These are phyloP conservation scores for Tolypocladium guangdongense DNA, from an alignment of 2,329 filamentous ascomycete genomes.

Conservation along the genomic window DNA sequence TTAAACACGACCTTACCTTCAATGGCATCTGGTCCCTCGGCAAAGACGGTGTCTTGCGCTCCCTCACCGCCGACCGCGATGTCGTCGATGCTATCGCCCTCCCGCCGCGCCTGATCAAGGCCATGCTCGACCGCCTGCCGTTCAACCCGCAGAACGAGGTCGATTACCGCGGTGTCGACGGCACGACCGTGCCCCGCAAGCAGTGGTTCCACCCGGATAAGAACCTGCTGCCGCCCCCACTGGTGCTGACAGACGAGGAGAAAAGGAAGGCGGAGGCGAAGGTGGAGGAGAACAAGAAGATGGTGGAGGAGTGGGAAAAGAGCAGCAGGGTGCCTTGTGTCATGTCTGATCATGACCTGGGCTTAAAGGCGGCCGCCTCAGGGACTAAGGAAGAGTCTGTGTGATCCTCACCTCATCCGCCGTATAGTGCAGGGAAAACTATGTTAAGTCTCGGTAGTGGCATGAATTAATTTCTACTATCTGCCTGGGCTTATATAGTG, in stretches of 20 bases:
- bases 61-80: constrained; percentile 7
- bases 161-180: constrained; percentile 6
- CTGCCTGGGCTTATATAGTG: too few relatives aligned
- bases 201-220: constrained; percentile 3
- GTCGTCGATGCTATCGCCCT: constrained; percentile 7
- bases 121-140: constrained; percentile 6
- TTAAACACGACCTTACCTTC: not conserved
- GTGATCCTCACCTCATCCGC: too few relatives aligned
- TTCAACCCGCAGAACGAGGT: constrained; percentile 2
- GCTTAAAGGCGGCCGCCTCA: not conserved
- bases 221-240: not conserved
- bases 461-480: too few relatives aligned
- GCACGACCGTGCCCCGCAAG: constrained; percentile 1
- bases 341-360: not conserved
- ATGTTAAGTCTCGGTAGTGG: too few relatives aligned
- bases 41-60: constrained; percentile 9
- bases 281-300: not conserved
- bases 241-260: not conserved
- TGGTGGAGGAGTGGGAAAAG: too few relatives aligned
- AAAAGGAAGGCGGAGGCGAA: not conserved
- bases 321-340: not conserved
- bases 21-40: constrained; percentile 4
- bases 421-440: too few relatives aligned
- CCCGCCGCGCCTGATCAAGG: constrained; percentile 6
- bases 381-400: too few relatives aligned